A percentile compares a stretch with the other conserved stretches of the same genome.
Evolutionary conservation across 2,329 filamentous ascomycete genomes (phyloP).

Genomic region (Parasarocladium wereldwijsianum): DNA sequence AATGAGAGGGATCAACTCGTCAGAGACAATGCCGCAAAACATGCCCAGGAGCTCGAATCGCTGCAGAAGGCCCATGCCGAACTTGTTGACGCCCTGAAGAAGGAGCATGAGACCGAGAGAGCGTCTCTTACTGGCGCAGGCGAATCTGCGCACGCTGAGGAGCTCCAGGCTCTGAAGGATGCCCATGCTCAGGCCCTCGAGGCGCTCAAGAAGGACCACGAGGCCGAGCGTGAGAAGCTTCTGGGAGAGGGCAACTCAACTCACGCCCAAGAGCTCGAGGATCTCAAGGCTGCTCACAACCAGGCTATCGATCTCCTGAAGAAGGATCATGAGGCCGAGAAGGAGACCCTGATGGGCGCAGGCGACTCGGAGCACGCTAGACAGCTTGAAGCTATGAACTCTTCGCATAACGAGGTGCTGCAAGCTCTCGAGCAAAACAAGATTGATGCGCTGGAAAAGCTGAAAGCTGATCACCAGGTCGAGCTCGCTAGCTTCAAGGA

Average conservation of each 20-base stretch:
- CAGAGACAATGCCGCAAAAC: constrained; percentile 1
- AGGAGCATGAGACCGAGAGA: constrained; percentile 19
- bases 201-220: constrained; percentile 18
- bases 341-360: constrained; percentile 8
- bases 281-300: constrained; percentile 12
- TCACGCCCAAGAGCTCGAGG: constrained; percentile 20
- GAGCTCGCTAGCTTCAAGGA: constrained; percentile 15
- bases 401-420: constrained; percentile 21
- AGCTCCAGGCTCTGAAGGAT: constrained; percentile 27
- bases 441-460: constrained; percentile 7
- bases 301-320: neutral
- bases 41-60: constrained; percentile 3
- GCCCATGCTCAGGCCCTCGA: constrained; percentile 24
- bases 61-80: constrained; percentile 17
- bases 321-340: constrained; percentile 2
- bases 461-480: constrained; percentile 13
- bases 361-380: constrained; percentile 11
- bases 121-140: constrained; percentile 13
- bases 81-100: constrained; percentile 13
- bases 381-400: constrained; percentile 28
- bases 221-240: constrained; percentile 6
- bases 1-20: constrained; percentile 20
- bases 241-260: constrained; percentile 11
- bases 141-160: constrained; percentile 13
- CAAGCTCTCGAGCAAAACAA: constrained; percentile 21